Base-by-base conservation (phyloP, 441 rosid genomes). In the Melastoma candidum region DNA sequence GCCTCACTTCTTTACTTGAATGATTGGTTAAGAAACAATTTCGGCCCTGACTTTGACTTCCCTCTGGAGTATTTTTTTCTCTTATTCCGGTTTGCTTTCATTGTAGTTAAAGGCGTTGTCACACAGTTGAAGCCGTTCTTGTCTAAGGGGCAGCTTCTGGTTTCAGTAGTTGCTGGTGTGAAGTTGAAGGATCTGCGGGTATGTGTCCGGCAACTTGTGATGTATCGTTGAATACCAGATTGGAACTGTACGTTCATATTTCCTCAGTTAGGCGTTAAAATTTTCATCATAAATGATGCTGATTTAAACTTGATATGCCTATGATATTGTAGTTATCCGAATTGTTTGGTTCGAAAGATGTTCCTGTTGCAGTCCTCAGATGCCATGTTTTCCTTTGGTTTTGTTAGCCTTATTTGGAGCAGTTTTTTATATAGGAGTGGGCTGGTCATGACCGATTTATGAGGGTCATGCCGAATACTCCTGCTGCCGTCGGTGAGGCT, bases 401-500 rank as follows among this genome's bases (percentile, higher is more conserved):
- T 12, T 12, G 2, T 26, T 8, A 43, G 25, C 29, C 7, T 36
- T 46, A 9, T 1, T 29, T 17, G 26, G 44, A 17, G 22, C 22
- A 17, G 22, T 17, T 63, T 4, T 50, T 58, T 41, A 24, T 61
- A 55, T 63, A 92, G 95, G 90, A 77, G 52, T 92, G 95, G 97
- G 81, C 95, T 68, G 87, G 88, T 60, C 88, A 80, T 47, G 71
- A 73, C 49, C 81, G 95, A 51, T 82, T 88, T 61, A 71, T 92
- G 47, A 77, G 97, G 66, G 95, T 79, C 66, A 81, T 92, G 86
- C 97, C 98, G 26, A 92, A 92, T 70, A 88, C 97, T 48, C 92
- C 95, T 53, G 77, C 92, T 12, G 90, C 92, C 4, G 92, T 92
- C 44, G 87, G 95, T 7, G 83, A 75, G 70, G 97, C 83, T 51